These are phyloP conservation scores for Capsicum chinense DNA, from an alignment of 257 asterid species.

Conservation along the genomic window DNA sequence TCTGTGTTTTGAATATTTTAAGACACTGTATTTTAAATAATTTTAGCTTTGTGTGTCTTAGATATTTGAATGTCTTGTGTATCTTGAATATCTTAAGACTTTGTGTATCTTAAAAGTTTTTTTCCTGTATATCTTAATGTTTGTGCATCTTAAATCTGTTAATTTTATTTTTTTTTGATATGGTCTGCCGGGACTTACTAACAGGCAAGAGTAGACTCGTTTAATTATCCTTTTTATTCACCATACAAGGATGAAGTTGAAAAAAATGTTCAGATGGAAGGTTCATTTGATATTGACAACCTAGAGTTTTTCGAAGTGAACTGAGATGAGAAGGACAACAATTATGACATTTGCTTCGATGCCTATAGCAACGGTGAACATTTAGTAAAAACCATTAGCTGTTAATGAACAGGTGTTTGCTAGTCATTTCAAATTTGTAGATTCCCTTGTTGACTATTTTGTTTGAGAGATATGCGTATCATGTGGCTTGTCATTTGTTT, in stretches of 20 bases:
- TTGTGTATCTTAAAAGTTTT: too few species aligned
- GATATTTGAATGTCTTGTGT: too few species aligned
- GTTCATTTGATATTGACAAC: constrained; percentile 34
- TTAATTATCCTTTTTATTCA: constrained; percentile 26
- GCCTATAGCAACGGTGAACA: not conserved
- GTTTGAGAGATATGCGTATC: constrained; percentile 25
- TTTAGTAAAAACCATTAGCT: not conserved
- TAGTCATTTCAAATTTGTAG: not conserved
- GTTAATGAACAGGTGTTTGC: not conserved
- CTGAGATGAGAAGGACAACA: not conserved
- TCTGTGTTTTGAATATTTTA: too few species aligned
- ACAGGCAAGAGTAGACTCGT: constrained; percentile 32
- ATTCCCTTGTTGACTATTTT: constrained; percentile 3
- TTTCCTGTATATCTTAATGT: too few species aligned
- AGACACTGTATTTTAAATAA: too few species aligned
- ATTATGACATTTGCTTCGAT: not conserved
- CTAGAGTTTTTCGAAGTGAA: not conserved
- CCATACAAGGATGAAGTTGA: constrained; percentile 36
- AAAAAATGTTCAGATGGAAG: constrained; percentile 29
- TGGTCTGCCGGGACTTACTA: constrained; percentile 31
- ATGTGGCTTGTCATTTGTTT: not conserved
- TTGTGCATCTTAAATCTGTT: not conserved
- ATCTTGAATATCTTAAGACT: too few species aligned
- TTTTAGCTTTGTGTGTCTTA: too few species aligned
- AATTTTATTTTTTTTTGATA: not conserved